These are phyloP conservation scores for Coccomyxa sp. DNA, from an alignment of 139 green algal genomes.

Conservation along the genomic window DNA sequence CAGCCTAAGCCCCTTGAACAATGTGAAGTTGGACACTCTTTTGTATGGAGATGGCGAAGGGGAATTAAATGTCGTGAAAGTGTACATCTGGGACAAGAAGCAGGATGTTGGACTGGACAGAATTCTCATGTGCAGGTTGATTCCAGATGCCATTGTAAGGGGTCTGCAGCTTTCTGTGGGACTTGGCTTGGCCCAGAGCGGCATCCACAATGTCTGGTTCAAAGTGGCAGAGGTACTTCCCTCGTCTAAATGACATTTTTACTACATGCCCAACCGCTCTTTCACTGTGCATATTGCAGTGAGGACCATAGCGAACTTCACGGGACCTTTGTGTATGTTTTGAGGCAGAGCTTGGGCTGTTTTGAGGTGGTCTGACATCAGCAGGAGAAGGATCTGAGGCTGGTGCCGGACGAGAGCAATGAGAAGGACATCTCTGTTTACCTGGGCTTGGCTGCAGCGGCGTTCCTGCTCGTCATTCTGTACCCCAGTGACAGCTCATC, in stretches of 20 bases:
- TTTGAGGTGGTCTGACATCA: not conserved
- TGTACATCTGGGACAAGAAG: not conserved
- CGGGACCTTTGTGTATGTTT: not conserved
- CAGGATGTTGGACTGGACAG: not conserved
- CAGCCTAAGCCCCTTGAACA: not conserved
- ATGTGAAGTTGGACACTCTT: not conserved
- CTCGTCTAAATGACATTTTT: not conserved
- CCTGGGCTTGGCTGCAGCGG: not conserved
- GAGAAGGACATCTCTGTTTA: not conserved
- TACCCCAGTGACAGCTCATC: not conserved
- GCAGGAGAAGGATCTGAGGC: not conserved
- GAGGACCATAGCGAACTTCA: not conserved
- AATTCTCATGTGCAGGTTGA: slow-evolving; percentile 9
- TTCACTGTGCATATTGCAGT: not conserved
- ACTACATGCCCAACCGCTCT: not conserved
- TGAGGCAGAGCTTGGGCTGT: not conserved
- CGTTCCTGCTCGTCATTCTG: not conserved
- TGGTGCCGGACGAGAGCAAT: not conserved
- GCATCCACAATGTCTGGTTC: slow-evolving; percentile 26
- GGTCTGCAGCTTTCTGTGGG: slow-evolving; percentile 71
- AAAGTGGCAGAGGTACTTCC: not conserved
- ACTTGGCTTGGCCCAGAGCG: slow-evolving; percentile 57
- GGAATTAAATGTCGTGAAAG: not conserved
- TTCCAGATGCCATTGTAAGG: slow-evolving; percentile 34
- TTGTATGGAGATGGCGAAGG: not conserved